Evolutionary conservation across 164 flowering plant species (phyloP).

Genomic region (Liriodendron chinense): DNA sequence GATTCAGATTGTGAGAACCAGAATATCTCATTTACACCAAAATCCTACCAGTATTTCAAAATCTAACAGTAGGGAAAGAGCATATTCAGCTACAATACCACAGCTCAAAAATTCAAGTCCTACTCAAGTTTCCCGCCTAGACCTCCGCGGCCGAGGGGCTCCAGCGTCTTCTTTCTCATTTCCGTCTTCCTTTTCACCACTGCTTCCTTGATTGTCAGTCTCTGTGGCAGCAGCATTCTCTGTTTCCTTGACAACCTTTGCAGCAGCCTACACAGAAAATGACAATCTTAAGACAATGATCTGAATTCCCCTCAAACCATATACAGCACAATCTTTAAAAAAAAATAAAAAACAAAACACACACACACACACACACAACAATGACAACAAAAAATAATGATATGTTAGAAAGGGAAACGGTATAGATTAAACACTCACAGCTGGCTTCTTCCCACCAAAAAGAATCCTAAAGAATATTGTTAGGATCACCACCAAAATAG

Average conservation of each 20-base stretch:
- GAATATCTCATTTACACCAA: too few species aligned
- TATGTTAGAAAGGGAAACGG: not conserved
- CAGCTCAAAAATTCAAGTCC: conserved; percentile 9
- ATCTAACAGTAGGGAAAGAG: too few species aligned
- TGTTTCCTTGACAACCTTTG: conserved; percentile 16
- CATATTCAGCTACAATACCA: not conserved
- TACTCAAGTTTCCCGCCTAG: conserved; percentile 43
- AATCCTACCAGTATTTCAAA: too few species aligned
- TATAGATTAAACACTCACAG: conserved; percentile 21
- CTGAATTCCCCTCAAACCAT: not conserved
- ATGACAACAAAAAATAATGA: not conserved
- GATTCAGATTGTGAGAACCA: too few species aligned
- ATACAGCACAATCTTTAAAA: not conserved
- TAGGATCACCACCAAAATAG: conserved; percentile 48
- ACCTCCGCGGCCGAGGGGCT: conserved; percentile 49
- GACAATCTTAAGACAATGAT: not conserved
- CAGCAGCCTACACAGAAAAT: conserved; percentile 20
- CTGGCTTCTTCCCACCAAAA: conserved; percentile 82
- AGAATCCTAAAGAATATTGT: conserved; percentile 50
- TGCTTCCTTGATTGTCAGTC: conserved; percentile 30
- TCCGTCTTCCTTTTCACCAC: conserved; percentile 41
- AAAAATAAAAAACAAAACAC: not conserved
- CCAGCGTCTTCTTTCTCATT: conserved; percentile 35
- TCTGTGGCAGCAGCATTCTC: conserved; percentile 14
- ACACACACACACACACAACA: not conserved